Conservation (phyloP, 2,329 filamentous ascomycete genomes). For the Pyrenophora tritici-repentis region DNA sequence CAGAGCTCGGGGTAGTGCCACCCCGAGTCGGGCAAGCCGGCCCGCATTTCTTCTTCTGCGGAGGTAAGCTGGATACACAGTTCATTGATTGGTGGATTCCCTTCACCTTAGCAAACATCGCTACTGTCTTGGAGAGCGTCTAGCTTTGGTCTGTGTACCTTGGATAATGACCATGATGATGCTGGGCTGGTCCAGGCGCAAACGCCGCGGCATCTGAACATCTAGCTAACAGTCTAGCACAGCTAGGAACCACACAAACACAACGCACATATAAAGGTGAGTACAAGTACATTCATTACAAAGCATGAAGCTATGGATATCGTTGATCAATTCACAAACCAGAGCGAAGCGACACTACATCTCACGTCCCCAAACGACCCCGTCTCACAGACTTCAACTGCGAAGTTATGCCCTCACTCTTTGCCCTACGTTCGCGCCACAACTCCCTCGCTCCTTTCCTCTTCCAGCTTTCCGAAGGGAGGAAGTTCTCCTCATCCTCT, state of each 20-base stretch:
- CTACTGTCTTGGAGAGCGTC: not conserved
- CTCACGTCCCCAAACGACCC: not conserved
- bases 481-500: not conserved
- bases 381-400: not conserved
- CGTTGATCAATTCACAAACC: not conserved
- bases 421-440: constrained; percentile 7
- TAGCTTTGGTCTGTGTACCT: not conserved
- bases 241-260: too few relatives aligned
- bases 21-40: constrained; percentile 32
- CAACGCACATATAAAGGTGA: too few relatives aligned
- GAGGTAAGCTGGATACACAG: constrained; percentile 5
- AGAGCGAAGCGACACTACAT: too few relatives aligned
- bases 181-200: not conserved
- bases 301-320: not conserved
- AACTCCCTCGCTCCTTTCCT: constrained; percentile 4
- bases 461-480: not conserved
- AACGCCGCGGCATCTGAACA: constrained; percentile 19
- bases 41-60: constrained; percentile 27
- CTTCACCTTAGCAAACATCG: not conserved
- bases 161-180: not conserved
- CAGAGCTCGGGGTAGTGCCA: constrained; percentile 27
- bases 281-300: too few relatives aligned
- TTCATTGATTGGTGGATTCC: constrained; percentile 2
- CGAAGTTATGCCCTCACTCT: not conserved
- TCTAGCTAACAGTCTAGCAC: not conserved